phyloP scores from a whole-genome alignment of 2,329 filamentous ascomycete species.

The Epichloe gansuensis region DNA sequence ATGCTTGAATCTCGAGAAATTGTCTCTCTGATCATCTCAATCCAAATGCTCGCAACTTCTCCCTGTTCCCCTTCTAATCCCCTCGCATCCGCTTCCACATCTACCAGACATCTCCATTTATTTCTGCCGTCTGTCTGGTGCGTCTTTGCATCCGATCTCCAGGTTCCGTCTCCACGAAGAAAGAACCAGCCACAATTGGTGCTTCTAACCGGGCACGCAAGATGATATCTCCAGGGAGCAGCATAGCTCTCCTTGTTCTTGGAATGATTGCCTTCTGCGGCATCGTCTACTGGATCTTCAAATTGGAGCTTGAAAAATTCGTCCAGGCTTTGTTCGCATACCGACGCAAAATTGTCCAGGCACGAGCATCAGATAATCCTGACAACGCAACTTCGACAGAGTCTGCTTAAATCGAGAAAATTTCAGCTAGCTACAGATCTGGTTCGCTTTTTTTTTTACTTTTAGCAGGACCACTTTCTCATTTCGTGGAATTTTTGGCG shows the following conservation, averaged over 20 bases:
- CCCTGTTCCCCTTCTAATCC: not conserved
- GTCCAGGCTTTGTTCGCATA: slow-evolving; percentile 15
- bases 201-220: not conserved
- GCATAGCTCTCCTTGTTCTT: slow-evolving; percentile 22
- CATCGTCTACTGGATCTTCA: slow-evolving; percentile 18
- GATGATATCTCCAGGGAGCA: slow-evolving; percentile 8
- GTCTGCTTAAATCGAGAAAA: not conserved
- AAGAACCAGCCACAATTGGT: not conserved
- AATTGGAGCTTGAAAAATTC: slow-evolving; percentile 18
- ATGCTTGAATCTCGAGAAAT: not conserved
- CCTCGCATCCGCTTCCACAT: not conserved
- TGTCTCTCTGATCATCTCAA: not conserved
- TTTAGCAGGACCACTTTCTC: not conserved
- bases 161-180: not conserved
- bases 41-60: not conserved
- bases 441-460: not conserved
- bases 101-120: not conserved
- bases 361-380: not conserved
- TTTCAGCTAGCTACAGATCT: not conserved
- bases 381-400: not conserved
- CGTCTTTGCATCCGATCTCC: not conserved
- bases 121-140: not conserved
- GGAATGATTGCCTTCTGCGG: slow-evolving; percentile 18
- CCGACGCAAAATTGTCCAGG: slow-evolving; percentile 1
- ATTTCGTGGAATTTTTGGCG: not conserved